A percentile compares a stretch with the other conserved stretches of the same genome.
phyloP scores from a whole-genome alignment of 352 stramenopile species.

The Phytophthora citrophthora region DNA sequence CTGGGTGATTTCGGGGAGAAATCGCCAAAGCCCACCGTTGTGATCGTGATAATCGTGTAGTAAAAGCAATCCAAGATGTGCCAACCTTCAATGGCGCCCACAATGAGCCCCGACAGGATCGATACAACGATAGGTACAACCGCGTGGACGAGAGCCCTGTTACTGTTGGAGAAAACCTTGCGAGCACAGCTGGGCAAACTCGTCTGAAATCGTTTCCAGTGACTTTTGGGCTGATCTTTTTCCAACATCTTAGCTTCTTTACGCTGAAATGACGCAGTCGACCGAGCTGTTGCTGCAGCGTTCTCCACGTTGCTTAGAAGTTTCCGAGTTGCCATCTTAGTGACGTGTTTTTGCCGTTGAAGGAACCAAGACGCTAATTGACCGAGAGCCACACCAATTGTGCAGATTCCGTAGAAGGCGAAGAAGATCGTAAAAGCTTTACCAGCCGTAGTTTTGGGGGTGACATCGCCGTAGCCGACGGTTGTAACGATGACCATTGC shows the following conservation, averaged over 20 bases:
- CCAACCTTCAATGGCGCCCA: constrained; percentile 69
- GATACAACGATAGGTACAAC: constrained; percentile 58
- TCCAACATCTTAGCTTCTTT: constrained; percentile 21
- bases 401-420: constrained; percentile 76
- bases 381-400: constrained; percentile 70
- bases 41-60: constrained; percentile 92
- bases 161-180: constrained; percentile 56
- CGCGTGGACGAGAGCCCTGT: constrained; percentile 50
- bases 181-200: constrained; percentile 41
- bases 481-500: constrained; percentile 93
- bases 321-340: constrained; percentile 61
- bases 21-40: constrained; percentile 90
- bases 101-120: constrained; percentile 55
- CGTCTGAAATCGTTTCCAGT: constrained; percentile 17
- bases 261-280: constrained; percentile 23
- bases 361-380: constrained; percentile 62
- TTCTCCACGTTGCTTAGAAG: constrained; percentile 56
- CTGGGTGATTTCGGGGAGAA: constrained; percentile 56
- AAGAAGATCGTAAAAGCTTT: constrained; percentile 91
- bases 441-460: constrained; percentile 53
- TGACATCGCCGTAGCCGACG: constrained; percentile 88
- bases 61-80: constrained; percentile 90
- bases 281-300: constrained; percentile 30
- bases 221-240: constrained; percentile 9
- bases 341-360: constrained; percentile 56